A percentile compares a stretch with the other conserved stretches of the same genome.
These are phyloP conservation scores for Rhizophagus prolifer DNA, from an alignment of 192 early-diverging fungal genomes.

Conservation along the genomic window DNA sequence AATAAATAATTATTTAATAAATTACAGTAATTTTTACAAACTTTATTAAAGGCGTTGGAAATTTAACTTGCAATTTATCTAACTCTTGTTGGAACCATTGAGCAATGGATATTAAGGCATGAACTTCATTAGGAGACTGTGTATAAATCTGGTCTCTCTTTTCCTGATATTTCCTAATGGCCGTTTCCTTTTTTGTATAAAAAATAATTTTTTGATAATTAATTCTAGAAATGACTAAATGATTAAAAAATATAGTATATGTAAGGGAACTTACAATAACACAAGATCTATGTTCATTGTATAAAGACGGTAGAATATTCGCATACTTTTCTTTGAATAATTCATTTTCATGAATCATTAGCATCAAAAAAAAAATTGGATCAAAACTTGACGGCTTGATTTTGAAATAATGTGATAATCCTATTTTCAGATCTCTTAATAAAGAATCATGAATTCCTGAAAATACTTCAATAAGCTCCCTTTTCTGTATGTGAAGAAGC, in stretches of 20 bases:
- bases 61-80: constrained; percentile 9
- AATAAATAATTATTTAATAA: too few species aligned
- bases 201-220: background rate
- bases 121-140: constrained; percentile 7
- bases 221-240: background rate
- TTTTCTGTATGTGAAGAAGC: background rate
- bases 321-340: constrained; percentile 9
- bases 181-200: constrained; percentile 13
- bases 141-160: background rate
- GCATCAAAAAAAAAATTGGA: constrained; percentile 10
- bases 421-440: constrained; percentile 1
- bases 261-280: constrained; percentile 12
- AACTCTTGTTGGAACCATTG: constrained; percentile 11
- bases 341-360: constrained; percentile 19
- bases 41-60: constrained; percentile 14
- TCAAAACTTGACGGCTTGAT: constrained; percentile 19
- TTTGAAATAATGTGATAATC: constrained; percentile 4
- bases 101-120: background rate
- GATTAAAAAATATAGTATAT: background rate
- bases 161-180: background rate
- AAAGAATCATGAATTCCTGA: constrained; percentile 15
- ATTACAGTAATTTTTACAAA: background rate
- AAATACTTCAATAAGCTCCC: constrained; percentile 27
- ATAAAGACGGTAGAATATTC: constrained; percentile 13
- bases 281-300: constrained; percentile 5